Conservation (phyloP, 2,329 filamentous ascomycete species). For the Penicillium sp. region DNA sequence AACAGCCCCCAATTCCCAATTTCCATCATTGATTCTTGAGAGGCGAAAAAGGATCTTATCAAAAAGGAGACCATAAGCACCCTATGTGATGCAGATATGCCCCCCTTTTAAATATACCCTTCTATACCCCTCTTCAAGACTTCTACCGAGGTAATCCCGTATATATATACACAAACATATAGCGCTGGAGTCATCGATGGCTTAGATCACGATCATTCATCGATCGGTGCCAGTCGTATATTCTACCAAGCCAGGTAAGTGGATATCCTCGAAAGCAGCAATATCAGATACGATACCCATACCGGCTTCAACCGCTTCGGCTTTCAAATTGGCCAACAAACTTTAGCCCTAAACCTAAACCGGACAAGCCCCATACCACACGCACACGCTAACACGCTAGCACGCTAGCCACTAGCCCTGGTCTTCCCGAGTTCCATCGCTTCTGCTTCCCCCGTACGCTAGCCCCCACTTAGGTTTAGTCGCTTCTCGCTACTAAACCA, state of each 20-base stretch:
- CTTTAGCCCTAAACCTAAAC: constrained; percentile 1
- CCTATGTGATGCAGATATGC: not conserved
- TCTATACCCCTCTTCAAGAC: not conserved
- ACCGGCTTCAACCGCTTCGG: constrained; percentile 5
- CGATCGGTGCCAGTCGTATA: not conserved
- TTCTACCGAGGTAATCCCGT: not conserved
- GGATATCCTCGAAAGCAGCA: not conserved
- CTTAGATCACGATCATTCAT: not conserved
- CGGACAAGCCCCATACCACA: not conserved
- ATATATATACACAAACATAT: too few species aligned
- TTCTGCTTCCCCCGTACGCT: constrained; percentile 37
- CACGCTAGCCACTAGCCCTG: constrained; percentile 21
- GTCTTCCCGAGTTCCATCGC: constrained; percentile 29
- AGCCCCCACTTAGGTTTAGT: constrained; percentile 31
- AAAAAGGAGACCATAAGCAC: not conserved
- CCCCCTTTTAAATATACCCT: not conserved
- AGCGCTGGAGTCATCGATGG: too few species aligned
- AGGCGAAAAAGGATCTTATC: not conserved
- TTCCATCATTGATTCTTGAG: not conserved
- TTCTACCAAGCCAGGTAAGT: not conserved
- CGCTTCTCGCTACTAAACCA: constrained; percentile 15
- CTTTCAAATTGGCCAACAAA: not conserved
- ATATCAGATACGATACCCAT: not conserved
- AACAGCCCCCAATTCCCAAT: not conserved
- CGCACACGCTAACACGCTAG: not conserved